A percentile compares a stretch with the other conserved stretches of the same genome.
Evolutionary conservation across 306 rosid species (phyloP).

Genomic region (Pyrus bretschneideri): DNA sequence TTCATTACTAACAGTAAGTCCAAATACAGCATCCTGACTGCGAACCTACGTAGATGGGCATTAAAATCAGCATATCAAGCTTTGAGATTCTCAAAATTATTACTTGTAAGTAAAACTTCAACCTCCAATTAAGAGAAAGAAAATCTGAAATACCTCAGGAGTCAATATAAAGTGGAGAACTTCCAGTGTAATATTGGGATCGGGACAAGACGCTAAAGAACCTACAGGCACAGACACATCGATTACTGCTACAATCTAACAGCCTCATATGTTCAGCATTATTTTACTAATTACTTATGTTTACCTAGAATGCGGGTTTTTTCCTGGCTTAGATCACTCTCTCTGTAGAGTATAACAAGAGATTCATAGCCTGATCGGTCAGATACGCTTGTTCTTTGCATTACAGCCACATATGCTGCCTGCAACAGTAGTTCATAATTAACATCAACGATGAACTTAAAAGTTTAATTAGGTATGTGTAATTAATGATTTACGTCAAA

Average conservation of each 20-base stretch:
- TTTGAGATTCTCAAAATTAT: constrained; percentile 6
- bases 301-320: constrained; percentile 84
- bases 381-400: constrained; percentile 50
- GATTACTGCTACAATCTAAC: not conserved
- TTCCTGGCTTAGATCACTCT: constrained; percentile 84
- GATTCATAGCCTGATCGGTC: constrained; percentile 63
- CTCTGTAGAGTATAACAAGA: constrained; percentile 70
- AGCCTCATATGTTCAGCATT: not conserved
- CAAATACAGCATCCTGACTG: constrained; percentile 74
- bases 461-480: not conserved
- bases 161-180: constrained; percentile 40
- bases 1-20: constrained; percentile 46
- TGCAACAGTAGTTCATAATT: constrained; percentile 35
- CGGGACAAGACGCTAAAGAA: constrained; percentile 36
- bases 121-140: not conserved
- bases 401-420: constrained; percentile 79
- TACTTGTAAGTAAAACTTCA: not conserved
- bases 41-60: constrained; percentile 48
- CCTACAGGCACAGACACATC: constrained; percentile 16
- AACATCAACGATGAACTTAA: constrained; percentile 16
- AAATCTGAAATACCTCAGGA: constrained; percentile 24
- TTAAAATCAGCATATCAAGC: constrained; percentile 17
- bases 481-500: constrained; percentile 10
- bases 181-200: constrained; percentile 39
- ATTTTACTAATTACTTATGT: not conserved